Evolutionary conservation across 176 grass and related monocot genomes (phyloP), one percentile per base, ranked within the genome.

Genomic region (Themeda triandra): DNA sequence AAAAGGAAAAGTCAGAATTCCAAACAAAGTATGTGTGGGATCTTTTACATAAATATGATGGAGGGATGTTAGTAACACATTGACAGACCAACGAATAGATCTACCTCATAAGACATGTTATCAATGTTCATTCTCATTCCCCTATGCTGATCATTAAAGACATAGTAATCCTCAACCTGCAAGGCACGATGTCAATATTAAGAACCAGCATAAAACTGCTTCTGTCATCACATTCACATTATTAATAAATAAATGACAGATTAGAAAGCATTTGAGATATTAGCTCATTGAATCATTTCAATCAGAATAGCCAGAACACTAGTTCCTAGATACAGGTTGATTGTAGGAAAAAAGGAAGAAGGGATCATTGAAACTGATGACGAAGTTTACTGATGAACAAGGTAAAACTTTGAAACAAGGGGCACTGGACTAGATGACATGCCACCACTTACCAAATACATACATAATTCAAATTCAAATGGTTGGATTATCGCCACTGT

Each of bases 101-200:
- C 4, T 74, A 93, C 94, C 91, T 96, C 94, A 72, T 93, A 96
- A 63, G 94, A 91, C 94, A 96, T 96, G 49, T 85, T 51, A 60
- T 96, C 94, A 44, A 96, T 96, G 63, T 96, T 83, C 94, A 96
- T 91, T 75, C 94, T 90, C 94, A 96, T 91, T 67, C 65, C 91
- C 33, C 88, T 85, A 69, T 96, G 86, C 35, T n/a, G 67, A 91
- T 96, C 94, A 62, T 40, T 48, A 12, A 74, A 76, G 27, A n/a
- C 73, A 39, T 69, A 63, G 62, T 85, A 80, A 86, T 87, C 85
- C 75, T 60, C 65, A 79, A 63, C 75, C 91, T 89, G 82, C 73
- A 82, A 86, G 51, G 60, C 68, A 83, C 17, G 84, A 78, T 78
- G 42, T 86, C 15, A 37, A 45, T 84, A 71, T 25, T 65, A 63